Evolutionary conservation across 371 early-diverging fungal genomes (phyloP), one percentile per base, ranked within the genome.

Genomic region (Mucor sp.): DNA sequence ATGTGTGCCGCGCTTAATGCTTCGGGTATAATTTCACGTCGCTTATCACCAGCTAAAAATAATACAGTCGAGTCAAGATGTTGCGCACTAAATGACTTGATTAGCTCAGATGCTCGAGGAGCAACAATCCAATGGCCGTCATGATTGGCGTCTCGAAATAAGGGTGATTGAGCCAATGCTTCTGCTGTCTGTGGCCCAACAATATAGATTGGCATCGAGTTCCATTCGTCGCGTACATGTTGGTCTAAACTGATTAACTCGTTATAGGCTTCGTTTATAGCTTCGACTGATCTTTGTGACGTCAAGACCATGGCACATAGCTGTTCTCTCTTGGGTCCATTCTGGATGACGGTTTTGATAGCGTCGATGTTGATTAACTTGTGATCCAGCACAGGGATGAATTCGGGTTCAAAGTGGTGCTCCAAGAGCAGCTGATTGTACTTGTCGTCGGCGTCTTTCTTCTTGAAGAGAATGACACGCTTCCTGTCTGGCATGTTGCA

Each of bases 11-110:
- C 65, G 2, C 43, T 33, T 15, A 87, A 70, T 11, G 62, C 35
- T 11, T 62, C 43, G 0, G 85, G 82, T 27, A 89, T 66, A 27
- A 77, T 71, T 61, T 84, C 82, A 5, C 86, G 75, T 28, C 83
- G 73, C 66, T 89, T 89, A 47, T 87, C 87, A 1, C 89, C 89
- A 3, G 83, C 80, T 23, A 89, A 68, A 61, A 89, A 87, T 17
- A 89, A 60, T 32, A 32, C 33, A 19, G 57, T 57, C 32, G 33
- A 58, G 17, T 79, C 47, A 11, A 89, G 74, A 27, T 53, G 3
- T 9, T 53, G 25, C 27, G 53, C 14, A 15, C 27, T 53, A 27
- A 53, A 53, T 9, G 67, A 28, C 11, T 67, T 58, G 11, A 79
- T 74, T 3, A 89, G 74, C 21, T 62, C 75, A 5, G 74, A 57